Conservation (phyloP, 2,329 filamentous ascomycete species). For the Curvularia lunata region DNA sequence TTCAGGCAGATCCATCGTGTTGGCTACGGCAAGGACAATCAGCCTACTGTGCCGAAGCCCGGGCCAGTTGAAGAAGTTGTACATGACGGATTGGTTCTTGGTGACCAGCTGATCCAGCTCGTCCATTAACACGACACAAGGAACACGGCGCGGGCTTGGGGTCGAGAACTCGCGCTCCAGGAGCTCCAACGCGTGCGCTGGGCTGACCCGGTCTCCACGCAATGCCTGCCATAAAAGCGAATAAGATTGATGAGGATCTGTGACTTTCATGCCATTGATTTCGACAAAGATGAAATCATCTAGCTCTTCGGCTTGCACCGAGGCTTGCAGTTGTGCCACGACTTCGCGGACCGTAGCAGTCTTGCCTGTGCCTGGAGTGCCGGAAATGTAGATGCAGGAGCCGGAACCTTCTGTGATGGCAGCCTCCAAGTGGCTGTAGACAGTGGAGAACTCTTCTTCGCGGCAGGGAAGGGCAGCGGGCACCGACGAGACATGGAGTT, state of each 20-base stretch:
- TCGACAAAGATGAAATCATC: conserved; percentile 99
- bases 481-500: conserved; percentile 92
- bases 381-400: conserved; percentile 98
- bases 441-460: conserved; percentile 87
- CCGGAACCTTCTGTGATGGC: conserved; percentile 93
- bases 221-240: conserved; percentile 94
- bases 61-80: conserved; percentile 99
- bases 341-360: conserved; percentile 97
- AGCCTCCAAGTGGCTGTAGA: conserved; percentile 91
- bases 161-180: conserved; percentile 91
- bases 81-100: conserved; percentile 99
- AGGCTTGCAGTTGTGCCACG: conserved; percentile 84
- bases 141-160: conserved; percentile 86
- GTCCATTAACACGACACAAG: conserved; percentile 98
- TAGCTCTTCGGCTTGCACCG: conserved; percentile 86
- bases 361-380: conserved; percentile 97
- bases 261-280: conserved; percentile 99
- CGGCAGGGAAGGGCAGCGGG: conserved; percentile 88
- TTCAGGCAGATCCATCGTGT: conserved; percentile 98
- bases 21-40: conserved; percentile 95
- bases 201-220: conserved; percentile 89
- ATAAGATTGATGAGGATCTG: conserved; percentile 96
- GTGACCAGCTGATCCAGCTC: conserved; percentile 97
- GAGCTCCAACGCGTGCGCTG: conserved; percentile 87
- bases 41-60: conserved; percentile 87